These are phyloP conservation scores for Emericellopsis terricola DNA, from an alignment of 495 filamentous ascomycete species.

Conservation along the genomic window DNA sequence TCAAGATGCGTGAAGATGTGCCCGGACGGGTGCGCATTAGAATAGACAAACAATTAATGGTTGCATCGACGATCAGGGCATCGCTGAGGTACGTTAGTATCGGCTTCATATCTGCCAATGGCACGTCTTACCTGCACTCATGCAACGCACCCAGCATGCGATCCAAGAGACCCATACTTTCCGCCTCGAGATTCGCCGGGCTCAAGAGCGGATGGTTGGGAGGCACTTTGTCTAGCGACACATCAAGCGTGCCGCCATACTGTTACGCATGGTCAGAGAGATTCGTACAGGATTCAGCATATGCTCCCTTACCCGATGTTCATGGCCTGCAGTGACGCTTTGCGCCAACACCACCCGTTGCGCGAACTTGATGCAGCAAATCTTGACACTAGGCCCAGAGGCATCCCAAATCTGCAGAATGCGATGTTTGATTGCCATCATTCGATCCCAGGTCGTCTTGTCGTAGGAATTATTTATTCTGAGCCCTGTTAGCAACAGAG, in stretches of 20 bases:
- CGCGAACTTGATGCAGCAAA: conserved; percentile 94
- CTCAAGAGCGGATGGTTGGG: conserved; percentile 61
- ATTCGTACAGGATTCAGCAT: too few relatives aligned
- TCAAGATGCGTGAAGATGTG: conserved; percentile 69
- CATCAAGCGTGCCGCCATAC: conserved; percentile 72
- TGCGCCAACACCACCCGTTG: conserved; percentile 86
- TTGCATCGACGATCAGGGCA: conserved; percentile 77
- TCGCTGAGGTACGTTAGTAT: conserved; percentile 34
- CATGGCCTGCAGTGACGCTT: conserved; percentile 62
- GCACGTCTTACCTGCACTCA: conserved; percentile 35
- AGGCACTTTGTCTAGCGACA: conserved; percentile 72
- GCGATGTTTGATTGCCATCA: conserved; percentile 73
- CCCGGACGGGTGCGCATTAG: conserved; percentile 65
- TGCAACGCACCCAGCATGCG: conserved; percentile 75
- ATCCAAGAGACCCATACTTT: conserved; percentile 77
- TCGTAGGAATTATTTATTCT: conserved; percentile 76
- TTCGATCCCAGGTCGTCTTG: conserved; percentile 64
- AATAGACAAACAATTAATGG: conserved; percentile 67
- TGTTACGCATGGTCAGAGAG: too few relatives aligned
- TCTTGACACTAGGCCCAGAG: conserved; percentile 53
- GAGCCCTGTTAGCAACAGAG: conserved; percentile 2
- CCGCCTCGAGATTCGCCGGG: conserved; percentile 69
- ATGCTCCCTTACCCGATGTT: conserved; percentile 74
- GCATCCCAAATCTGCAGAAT: conserved; percentile 80
- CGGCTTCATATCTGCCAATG: neutral